Percentiles rank a stretch among this genome's conserved stretches.
These are phyloP conservation scores for Periconia digitata DNA, from an alignment of 2,329 filamentous ascomycete genomes.

Conservation along the genomic window DNA sequence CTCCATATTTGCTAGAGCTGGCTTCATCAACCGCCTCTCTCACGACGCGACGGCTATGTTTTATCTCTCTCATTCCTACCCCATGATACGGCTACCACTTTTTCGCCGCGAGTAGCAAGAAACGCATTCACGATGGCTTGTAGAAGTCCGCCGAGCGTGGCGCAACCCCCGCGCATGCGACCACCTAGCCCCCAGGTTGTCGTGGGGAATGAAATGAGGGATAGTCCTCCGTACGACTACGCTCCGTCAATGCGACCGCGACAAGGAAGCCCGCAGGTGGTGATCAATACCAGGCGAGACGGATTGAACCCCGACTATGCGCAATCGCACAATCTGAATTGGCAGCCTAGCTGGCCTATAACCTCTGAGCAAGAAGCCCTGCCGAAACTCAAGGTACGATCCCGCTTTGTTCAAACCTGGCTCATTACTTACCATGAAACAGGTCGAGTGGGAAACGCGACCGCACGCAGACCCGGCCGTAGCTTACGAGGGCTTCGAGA, in stretches of 20 bases:
- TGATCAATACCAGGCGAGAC: slow-evolving; percentile 3
- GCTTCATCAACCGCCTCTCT: neutral
- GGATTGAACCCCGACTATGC: slow-evolving; percentile 10
- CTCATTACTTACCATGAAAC: neutral
- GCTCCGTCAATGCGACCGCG: neutral
- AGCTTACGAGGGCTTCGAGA: slow-evolving; percentile 7
- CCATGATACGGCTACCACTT: neutral
- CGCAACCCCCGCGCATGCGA: too few species aligned
- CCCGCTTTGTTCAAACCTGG: neutral
- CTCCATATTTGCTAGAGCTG: too few species aligned
- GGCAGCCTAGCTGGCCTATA: slow-evolving; percentile 5
- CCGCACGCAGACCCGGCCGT: neutral
- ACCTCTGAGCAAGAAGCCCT: slow-evolving; percentile 14
- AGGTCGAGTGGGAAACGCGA: slow-evolving; percentile 11
- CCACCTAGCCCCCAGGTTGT: too few species aligned
- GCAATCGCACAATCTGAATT: slow-evolving; percentile 14
- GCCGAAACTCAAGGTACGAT: slow-evolving; percentile 10
- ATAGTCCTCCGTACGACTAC: too few species aligned
- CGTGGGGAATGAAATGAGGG: too few species aligned
- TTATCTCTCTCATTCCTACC: neutral
- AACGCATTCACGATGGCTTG: too few species aligned
- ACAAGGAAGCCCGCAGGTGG: slow-evolving; percentile 1
- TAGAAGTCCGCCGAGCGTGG: too few species aligned
- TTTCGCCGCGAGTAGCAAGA: neutral
- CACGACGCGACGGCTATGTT: neutral